These are phyloP conservation scores for Stachybotrys elegans DNA, from an alignment of 2,329 filamentous ascomycete genomes.

Conservation along the genomic window DNA sequence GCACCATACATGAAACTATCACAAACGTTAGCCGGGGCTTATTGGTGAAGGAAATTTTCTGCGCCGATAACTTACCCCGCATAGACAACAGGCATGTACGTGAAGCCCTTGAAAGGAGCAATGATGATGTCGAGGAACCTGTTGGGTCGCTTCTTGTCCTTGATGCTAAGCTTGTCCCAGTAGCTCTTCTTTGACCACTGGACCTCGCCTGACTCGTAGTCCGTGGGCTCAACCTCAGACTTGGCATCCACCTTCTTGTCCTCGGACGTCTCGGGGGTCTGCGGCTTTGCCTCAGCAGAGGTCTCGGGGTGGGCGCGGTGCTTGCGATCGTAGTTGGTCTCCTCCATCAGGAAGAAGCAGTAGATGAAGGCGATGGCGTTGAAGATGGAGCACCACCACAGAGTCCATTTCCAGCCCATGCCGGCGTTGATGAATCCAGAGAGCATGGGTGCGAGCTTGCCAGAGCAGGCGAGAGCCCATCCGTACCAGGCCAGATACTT, in stretches of 20 bases:
- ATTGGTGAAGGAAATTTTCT: background rate
- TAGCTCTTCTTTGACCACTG: constrained; percentile 29
- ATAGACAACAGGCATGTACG: constrained; percentile 27
- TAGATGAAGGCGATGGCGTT: constrained; percentile 21
- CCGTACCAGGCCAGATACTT: constrained; percentile 22
- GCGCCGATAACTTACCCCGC: constrained; percentile 27
- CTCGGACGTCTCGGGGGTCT: background rate
- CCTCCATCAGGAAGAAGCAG: constrained; percentile 49
- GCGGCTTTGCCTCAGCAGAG: background rate
- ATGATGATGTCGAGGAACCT: constrained; percentile 29
- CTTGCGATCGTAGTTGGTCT: constrained; percentile 40
- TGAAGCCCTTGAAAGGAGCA: constrained; percentile 23
- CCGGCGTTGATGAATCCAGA: constrained; percentile 26
- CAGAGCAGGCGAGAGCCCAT: constrained; percentile 18
- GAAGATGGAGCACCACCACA: constrained; percentile 26
- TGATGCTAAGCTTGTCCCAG: constrained; percentile 22
- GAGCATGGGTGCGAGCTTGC: constrained; percentile 27
- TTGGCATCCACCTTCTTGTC: background rate
- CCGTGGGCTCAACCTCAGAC: background rate
- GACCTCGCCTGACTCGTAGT: constrained; percentile 22
- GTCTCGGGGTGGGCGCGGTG: constrained; percentile 2
- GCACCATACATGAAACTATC: constrained; percentile 24
- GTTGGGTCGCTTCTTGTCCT: constrained; percentile 31
- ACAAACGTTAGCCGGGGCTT: no score
- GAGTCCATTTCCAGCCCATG: constrained; percentile 24